These are phyloP conservation scores for Mucor piriformis DNA, from an alignment of 371 early-diverging fungal species.

Conservation along the genomic window DNA sequence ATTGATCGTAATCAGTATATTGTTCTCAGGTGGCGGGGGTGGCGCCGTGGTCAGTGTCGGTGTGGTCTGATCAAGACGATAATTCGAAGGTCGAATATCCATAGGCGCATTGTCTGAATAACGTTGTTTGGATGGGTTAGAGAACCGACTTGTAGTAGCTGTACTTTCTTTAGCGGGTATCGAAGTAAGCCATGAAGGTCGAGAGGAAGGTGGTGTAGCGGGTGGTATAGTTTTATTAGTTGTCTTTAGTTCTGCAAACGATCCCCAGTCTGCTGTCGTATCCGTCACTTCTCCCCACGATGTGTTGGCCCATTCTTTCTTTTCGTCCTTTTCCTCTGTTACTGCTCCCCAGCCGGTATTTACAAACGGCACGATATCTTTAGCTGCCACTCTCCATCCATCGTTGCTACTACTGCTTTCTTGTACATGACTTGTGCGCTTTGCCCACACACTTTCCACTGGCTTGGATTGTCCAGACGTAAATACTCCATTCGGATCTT, in stretches of 20 bases:
- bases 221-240: slow-evolving; percentile 11
- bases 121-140: slow-evolving; percentile 13
- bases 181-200: slow-evolving; percentile 20
- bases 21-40: slow-evolving; percentile 20
- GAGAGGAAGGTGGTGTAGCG: too few species aligned
- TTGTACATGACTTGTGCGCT: background rate
- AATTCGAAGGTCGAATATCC: slow-evolving; percentile 20
- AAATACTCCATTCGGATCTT: too few species aligned
- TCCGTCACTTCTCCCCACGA: background rate
- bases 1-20: slow-evolving; percentile 10
- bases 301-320: too few species aligned
- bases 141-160: slow-evolving; percentile 7
- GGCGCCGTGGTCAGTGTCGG: slow-evolving; percentile 8
- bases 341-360: background rate
- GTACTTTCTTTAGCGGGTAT: slow-evolving; percentile 1
- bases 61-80: background rate
- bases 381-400: background rate
- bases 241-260: background rate
- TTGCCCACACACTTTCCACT: background rate
- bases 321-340: too few species aligned
- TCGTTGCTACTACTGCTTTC: background rate
- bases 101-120: slow-evolving; percentile 7
- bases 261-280: background rate
- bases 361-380: background rate
- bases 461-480: background rate